Evolutionary conservation across 1,284 basidiomycete species (phyloP).

Genomic region (Ganoderma lucidum): DNA sequence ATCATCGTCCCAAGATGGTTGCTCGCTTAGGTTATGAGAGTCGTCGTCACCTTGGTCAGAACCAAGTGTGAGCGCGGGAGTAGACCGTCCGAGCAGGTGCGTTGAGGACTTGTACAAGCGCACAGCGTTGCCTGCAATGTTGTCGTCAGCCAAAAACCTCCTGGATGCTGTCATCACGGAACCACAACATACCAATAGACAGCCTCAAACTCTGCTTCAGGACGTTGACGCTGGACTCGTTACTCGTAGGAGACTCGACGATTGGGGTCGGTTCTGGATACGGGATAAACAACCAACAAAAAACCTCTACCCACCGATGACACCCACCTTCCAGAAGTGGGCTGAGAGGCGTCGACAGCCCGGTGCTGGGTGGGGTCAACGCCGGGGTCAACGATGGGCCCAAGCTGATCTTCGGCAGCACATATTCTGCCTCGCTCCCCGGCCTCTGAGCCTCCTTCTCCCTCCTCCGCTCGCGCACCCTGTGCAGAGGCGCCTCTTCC

Average conservation of each 20-base stretch:
- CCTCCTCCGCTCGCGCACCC: constrained; percentile 9
- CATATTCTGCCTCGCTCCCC: constrained; percentile 22
- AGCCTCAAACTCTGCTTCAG: constrained; percentile 74
- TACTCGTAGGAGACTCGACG: constrained; percentile 32
- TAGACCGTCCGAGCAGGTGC: constrained; percentile 36
- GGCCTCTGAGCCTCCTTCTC: constrained; percentile 24
- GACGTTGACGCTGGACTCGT: constrained; percentile 44
- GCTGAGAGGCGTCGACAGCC: constrained; percentile 37
- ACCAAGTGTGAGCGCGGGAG: constrained; percentile 31
- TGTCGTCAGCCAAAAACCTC: not conserved
- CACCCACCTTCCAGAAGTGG: constrained; percentile 40
- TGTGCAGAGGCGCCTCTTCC: constrained; percentile 22
- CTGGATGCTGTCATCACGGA: not conserved
- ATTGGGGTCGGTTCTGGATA: constrained; percentile 32
- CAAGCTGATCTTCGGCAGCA: constrained; percentile 33
- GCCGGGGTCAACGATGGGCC: constrained; percentile 32
- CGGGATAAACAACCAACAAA: not conserved
- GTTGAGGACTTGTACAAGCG: constrained; percentile 64
- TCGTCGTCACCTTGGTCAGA: constrained; percentile 33
- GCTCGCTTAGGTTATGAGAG: constrained; percentile 43
- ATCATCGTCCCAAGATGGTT: constrained; percentile 60
- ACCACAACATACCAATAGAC: constrained; percentile 64
- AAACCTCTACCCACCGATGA: too few relatives aligned
- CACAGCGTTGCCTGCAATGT: constrained; percentile 58
- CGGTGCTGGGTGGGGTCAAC: constrained; percentile 20